Percentiles rank a stretch among this genome's conserved stretches.
Conservation (phyloP, 2,329 filamentous ascomycete species). For the Seiridium cupressi region DNA sequence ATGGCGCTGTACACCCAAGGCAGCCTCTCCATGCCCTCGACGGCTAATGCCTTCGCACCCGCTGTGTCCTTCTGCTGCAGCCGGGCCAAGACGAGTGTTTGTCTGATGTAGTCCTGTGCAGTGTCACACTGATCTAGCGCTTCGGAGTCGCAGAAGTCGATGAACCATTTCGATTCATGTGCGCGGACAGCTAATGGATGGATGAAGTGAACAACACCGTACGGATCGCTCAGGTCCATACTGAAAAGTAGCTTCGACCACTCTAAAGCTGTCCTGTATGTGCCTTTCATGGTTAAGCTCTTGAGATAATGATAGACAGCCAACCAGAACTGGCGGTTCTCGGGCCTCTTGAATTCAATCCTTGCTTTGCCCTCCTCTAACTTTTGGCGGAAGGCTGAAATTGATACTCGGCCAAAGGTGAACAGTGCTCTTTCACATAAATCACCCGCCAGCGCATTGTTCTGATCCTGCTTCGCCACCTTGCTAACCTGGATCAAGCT, state of each 20-base stretch:
- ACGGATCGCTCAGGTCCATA: slow-evolving; percentile 76
- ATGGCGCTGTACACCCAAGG: slow-evolving; percentile 85
- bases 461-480: slow-evolving; percentile 87
- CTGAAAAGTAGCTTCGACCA: slow-evolving; percentile 85
- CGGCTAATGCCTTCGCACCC: slow-evolving; percentile 64
- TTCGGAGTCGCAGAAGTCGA: slow-evolving; percentile 61
- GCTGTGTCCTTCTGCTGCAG: slow-evolving; percentile 66
- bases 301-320: slow-evolving; percentile 85
- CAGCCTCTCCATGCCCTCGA: slow-evolving; percentile 65
- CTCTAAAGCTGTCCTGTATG: slow-evolving; percentile 87
- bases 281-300: slow-evolving; percentile 85
- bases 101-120: slow-evolving; percentile 63
- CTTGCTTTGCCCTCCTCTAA: slow-evolving; percentile 76
- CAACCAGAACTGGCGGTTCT: slow-evolving; percentile 92
- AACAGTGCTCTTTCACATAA: slow-evolving; percentile 89
- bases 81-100: slow-evolving; percentile 75
- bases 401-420: slow-evolving; percentile 84
- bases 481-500: slow-evolving; percentile 92
- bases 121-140: slow-evolving; percentile 36
- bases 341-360: slow-evolving; percentile 75
- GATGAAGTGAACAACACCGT: slow-evolving; percentile 75
- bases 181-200: slow-evolving; percentile 84
- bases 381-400: slow-evolving; percentile 76
- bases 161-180: slow-evolving; percentile 71
- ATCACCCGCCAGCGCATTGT: slow-evolving; percentile 81